These are phyloP conservation scores for Graphilbum fragrans DNA, from an alignment of 2,329 filamentous ascomycete genomes.

Conservation along the genomic window DNA sequence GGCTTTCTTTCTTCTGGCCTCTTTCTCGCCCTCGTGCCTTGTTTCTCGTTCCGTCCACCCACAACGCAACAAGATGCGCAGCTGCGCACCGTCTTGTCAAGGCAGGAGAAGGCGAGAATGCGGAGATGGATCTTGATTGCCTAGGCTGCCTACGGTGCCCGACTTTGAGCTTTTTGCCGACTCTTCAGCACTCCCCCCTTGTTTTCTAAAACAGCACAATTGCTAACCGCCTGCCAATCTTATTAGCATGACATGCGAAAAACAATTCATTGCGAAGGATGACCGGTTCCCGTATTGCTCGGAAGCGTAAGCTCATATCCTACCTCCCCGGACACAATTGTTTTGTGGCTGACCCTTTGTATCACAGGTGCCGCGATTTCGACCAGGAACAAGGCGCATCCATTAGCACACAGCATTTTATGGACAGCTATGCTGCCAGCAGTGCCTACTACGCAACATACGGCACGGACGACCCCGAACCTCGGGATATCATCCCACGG, in stretches of 20 bases:
- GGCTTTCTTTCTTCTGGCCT: too few species aligned
- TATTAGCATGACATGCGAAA: conserved; percentile 54
- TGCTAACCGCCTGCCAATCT: too few species aligned
- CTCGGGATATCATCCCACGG: conserved; percentile 50
- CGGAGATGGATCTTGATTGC: too few species aligned
- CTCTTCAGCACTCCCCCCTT: too few species aligned
- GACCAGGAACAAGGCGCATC: conserved; percentile 28
- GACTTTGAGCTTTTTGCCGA: too few species aligned
- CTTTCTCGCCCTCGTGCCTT: too few species aligned
- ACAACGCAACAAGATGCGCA: too few species aligned
- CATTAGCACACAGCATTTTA: conserved; percentile 9
- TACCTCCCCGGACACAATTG: background rate
- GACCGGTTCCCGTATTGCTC: conserved; percentile 51
- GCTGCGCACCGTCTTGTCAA: too few species aligned
- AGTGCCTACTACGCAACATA: conserved; percentile 30
- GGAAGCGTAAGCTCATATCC: conserved; percentile 37
- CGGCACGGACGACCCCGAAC: conserved; percentile 34
- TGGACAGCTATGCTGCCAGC: conserved; percentile 6
- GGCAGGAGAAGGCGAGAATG: too few species aligned
- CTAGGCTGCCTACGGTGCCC: too few species aligned
- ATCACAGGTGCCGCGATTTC: conserved; percentile 38
- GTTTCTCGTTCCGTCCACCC: too few species aligned
- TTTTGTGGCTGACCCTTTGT: background rate
- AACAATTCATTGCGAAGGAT: conserved; percentile 48
- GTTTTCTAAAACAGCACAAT: too few species aligned